Evolutionary conservation across 2,329 filamentous ascomycete genomes (phyloP), one percentile per base, ranked within the genome.

Genomic region (Venturia oleaginea): DNA sequence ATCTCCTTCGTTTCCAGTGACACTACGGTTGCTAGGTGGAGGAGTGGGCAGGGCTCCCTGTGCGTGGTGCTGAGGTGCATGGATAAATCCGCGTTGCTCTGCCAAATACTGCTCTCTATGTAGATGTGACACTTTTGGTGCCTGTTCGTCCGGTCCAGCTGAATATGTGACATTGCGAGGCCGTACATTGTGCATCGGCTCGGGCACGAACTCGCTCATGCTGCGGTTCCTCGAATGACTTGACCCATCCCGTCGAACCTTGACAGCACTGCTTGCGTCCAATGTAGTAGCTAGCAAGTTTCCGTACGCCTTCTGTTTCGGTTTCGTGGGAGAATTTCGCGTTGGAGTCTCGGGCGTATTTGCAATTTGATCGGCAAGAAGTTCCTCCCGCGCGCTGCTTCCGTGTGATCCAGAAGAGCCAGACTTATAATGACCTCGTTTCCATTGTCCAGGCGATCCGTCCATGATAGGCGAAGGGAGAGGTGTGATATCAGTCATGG

Each of bases 131-230:
- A 27, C 54, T 38, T 22, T 51, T 46, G 11, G 37, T 43, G 15
- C 24, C 17, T n/a, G 6, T n/a, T 64, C 42, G 19, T 60, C 19
- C 19, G 59, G 40, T 15, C 70, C 68, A 22, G 70, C 71, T 43
- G 86, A 80, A 19, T 94, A 86, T 0, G 88, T 90, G 64, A 90
- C 83, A 67, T 91, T 87, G 54, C 91, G 84, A 38, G 79, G 77
- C 71, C 86, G 89, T 0, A 87, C 82, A 61, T 89, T 83, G 54
- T 86, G 81, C 68, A 88, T 79, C 5, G 84, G 78, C 63, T 94
- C 89, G 2, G 92, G 91, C 0, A 86, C 82, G 74, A 96, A 96
- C 68, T 97, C 92, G 77, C 92, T 96, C 32, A 94, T 79, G 75
- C 92, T 97, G 70, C 92, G 84, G 73, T 94, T 92, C 66, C 61